Percentiles rank a stretch among this genome's conserved stretches.
Evolutionary conservation across 176 grass and related monocot species (phyloP).

Genomic region (Carex littledalei): DNA sequence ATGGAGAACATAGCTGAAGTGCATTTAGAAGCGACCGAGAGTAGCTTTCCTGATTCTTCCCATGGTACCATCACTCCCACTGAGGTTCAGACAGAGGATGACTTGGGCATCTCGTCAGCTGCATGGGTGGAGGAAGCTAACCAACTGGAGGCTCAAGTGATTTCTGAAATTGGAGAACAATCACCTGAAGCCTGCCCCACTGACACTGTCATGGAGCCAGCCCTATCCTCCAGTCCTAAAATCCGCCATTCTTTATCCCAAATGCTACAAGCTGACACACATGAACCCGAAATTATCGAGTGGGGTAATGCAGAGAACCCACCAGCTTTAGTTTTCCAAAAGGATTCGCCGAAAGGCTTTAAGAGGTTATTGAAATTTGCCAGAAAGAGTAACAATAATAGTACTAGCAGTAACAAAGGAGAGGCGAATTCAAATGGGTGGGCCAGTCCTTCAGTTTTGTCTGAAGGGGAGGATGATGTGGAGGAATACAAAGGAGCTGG

Average conservation of each 20-base stretch:
- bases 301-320: conserved; percentile 99
- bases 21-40: conserved; percentile 48
- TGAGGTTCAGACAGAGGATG: conserved; percentile 70
- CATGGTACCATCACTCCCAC: conserved; percentile 26
- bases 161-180: conserved; percentile 38
- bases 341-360: conserved; percentile 94
- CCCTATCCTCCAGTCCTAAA: conserved; percentile 70
- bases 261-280: conserved; percentile 97
- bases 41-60: conserved; percentile 31
- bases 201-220: conserved; percentile 36
- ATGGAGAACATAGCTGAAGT: conserved; percentile 47
- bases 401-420: conserved; percentile 50
- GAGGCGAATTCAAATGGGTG: conserved; percentile 56
- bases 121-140: conserved; percentile 93
- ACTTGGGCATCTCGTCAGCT: conserved; percentile 88
- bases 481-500: conserved; percentile 59
- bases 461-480: conserved; percentile 93
- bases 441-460: conserved; percentile 70
- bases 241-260: conserved; percentile 92
- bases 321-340: conserved; percentile 94
- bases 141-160: conserved; percentile 47
- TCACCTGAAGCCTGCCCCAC: conserved; percentile 34
- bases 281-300: conserved; percentile 92
- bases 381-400: conserved; percentile 43
- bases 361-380: conserved; percentile 99